Percentiles rank a stretch among this genome's conserved stretches.
These are phyloP conservation scores for Fusarium napiforme DNA, from an alignment of 2,329 filamentous ascomycete genomes.

Conservation along the genomic window DNA sequence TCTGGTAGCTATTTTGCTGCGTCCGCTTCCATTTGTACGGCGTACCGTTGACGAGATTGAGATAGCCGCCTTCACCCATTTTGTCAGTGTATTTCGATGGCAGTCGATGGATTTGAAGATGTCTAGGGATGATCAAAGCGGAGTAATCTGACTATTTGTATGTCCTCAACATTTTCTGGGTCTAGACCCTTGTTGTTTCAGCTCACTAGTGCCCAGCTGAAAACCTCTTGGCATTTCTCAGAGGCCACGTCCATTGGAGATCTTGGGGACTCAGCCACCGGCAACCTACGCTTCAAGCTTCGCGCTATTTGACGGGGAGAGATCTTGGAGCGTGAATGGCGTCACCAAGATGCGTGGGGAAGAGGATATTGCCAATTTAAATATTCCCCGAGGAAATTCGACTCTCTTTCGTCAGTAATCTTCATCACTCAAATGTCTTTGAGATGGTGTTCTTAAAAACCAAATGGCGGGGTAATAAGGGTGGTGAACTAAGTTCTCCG, in stretches of 20 bases:
- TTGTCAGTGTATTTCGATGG: not conserved
- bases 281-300: not conserved
- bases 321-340: not conserved
- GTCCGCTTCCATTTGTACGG: constrained; percentile 20
- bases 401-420: rapidly evolving
- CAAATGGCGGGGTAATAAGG: not conserved
- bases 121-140: not conserved
- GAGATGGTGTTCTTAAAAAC: not conserved
- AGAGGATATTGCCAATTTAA: not conserved
- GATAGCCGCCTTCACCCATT: constrained; percentile 7
- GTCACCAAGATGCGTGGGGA: not conserved
- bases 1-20: constrained; percentile 7
- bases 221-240: not conserved
- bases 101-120: not conserved
- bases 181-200: not conserved
- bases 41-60: constrained; percentile 11
- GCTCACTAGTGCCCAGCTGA: not conserved
- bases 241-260: not conserved
- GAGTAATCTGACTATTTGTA: constrained; percentile 5
- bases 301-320: not conserved
- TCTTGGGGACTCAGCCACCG: not conserved
- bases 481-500: not conserved
- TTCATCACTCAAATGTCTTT: not conserved
- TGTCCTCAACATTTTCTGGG: not conserved
- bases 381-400: rapidly evolving